Conservation (phyloP, 805 yeast species). For the Metschnikowia matae region DNA sequence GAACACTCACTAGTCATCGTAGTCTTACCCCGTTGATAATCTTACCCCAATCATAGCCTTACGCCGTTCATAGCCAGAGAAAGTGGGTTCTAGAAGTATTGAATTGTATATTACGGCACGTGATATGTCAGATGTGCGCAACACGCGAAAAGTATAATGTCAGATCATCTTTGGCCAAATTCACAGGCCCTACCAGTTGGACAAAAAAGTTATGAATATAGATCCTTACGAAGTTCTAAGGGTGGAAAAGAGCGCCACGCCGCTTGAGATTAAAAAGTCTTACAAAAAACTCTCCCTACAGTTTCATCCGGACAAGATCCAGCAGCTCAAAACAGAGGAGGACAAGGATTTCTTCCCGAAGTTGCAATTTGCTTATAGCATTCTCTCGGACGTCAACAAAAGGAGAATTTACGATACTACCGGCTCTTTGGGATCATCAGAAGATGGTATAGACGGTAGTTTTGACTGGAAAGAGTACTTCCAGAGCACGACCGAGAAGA, state of each 20-base stretch:
- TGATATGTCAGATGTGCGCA: background rate
- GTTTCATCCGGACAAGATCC: slow-evolving; percentile 29
- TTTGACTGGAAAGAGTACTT: slow-evolving; percentile 62
- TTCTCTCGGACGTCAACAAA: slow-evolving; percentile 55
- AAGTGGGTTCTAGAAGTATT: background rate
- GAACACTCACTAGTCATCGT: background rate
- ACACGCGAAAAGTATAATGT: background rate
- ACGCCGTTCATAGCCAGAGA: background rate
- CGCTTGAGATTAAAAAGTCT: slow-evolving; percentile 56
- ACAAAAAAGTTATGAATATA: slow-evolving; percentile 29
- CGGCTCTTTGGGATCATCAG: slow-evolving; percentile 46
- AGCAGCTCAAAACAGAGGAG: slow-evolving; percentile 19
- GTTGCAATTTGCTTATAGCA: slow-evolving; percentile 70
- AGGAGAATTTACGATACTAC: slow-evolving; percentile 64
- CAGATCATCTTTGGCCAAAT: background rate
- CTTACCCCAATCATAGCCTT: background rate
- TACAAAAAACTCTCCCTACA: slow-evolving; percentile 25
- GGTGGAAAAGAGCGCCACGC: slow-evolving; percentile 38
- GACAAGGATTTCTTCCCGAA: slow-evolving; percentile 47
- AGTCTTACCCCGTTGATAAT: background rate
- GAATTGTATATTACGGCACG: background rate
- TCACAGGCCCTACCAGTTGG: background rate
- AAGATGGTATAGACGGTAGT: slow-evolving; percentile 28
- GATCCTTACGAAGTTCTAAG: slow-evolving; percentile 60
- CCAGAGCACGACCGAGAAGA: slow-evolving; percentile 42